Conservation (phyloP, 768 basidiomycete genomes). For the Lactarius deliciosus region DNA sequence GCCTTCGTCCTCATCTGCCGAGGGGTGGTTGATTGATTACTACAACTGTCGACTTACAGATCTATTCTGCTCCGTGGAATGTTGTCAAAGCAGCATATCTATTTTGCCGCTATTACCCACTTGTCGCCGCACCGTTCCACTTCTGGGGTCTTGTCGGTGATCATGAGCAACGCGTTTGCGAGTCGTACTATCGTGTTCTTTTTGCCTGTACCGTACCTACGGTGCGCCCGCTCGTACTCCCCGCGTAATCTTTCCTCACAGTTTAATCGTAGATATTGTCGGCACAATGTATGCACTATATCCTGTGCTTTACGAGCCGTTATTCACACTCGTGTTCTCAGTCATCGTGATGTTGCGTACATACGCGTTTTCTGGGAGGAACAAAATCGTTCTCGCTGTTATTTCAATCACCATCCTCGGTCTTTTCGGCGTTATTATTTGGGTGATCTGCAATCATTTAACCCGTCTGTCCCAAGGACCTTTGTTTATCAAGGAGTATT, state of each 20-base stretch:
- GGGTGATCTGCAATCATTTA: constrained; percentile 13
- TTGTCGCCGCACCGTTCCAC: constrained; percentile 20
- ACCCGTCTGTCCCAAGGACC: constrained; percentile 1
- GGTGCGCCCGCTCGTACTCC: constrained; percentile 10
- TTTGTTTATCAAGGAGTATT: not conserved
- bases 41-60: constrained; percentile 5
- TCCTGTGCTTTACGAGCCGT: not conserved
- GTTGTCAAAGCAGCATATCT: constrained; percentile 20
- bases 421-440: constrained; percentile 12
- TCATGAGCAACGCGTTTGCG: constrained; percentile 5
- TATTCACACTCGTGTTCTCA: constrained; percentile 8
- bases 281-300: constrained; percentile 18
- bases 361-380: constrained; percentile 26
- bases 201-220: constrained; percentile 14
- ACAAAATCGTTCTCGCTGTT: not conserved
- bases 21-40: not conserved
- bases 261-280: constrained; percentile 12
- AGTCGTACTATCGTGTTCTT: constrained; percentile 9
- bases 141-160: constrained; percentile 18
- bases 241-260: not conserved
- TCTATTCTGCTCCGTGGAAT: constrained; percentile 23
- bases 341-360: constrained; percentile 29
- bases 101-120: constrained; percentile 27
- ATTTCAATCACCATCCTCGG: constrained; percentile 1
- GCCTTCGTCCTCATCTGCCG: too few relatives aligned